Evolutionary conservation across 352 stramenopile genomes (phyloP), one percentile per base, ranked within the genome.

Genomic region (Pythium rishiriense): DNA sequence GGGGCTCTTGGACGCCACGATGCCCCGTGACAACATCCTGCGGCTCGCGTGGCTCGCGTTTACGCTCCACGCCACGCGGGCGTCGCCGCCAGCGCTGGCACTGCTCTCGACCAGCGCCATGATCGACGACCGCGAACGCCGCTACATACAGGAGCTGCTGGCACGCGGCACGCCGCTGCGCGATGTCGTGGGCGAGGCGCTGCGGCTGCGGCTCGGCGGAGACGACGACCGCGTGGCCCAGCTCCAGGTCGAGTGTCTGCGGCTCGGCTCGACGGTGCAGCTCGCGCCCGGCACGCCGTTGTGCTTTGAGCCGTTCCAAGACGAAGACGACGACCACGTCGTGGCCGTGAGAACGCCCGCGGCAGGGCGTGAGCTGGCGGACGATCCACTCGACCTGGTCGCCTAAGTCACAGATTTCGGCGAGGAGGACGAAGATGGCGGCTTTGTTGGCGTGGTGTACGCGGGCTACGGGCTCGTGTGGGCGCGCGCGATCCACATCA

Each of bases 1-100:
- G 7, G 12, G 26, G 0, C 26, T 54, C 1, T 41, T 22, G 9
- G 26, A 54, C 26, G n/a, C 12, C 26, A 25, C 26, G 4, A 12
- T 31, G 14, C 26, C 25, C 2, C 26, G 17, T 3, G 26, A 54
- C 15, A 35, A 54, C 4, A 9, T 54, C 4, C 29, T 41, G 26
- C 48, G 48, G 26, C 25, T 54, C 28, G 48, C 48, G 26, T 54
- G 48, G 48, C 48, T 54, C 10, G 48, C n/a, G 15, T 54, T 26
- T 19, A 15, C 48, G 26, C 48, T 54, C 28, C 14, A 54, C 31
- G 31, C 11, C 31, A 11, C 31, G 31, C 31, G 31, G 31, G 8
- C 24, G 48, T 14, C 48, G 15, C 48, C 26, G 19, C 26, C 29
- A 28, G 25, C 48, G 17, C 26, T 54, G 25, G 26, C 26, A 14